A percentile compares a stretch with the other conserved stretches of the same genome.
Conservation (phyloP, 2,329 filamentous ascomycete species). For the Elsinoe australis region DNA sequence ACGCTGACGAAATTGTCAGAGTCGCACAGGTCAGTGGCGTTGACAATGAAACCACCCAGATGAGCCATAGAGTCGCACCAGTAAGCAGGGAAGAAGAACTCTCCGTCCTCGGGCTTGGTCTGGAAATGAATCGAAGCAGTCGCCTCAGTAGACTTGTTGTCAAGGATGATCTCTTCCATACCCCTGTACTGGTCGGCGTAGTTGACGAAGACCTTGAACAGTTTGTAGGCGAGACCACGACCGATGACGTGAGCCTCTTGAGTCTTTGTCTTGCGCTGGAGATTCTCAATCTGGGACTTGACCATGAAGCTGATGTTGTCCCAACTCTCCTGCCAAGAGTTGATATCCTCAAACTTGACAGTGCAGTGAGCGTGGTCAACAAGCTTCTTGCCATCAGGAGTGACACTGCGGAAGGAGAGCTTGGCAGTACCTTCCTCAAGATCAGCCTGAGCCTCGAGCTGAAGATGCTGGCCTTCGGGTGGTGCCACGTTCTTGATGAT, state of each 20-base stretch:
- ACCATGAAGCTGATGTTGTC: conserved; percentile 56
- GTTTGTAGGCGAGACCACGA: conserved; percentile 71
- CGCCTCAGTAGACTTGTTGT: conserved; percentile 49
- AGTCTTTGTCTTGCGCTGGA: conserved; percentile 57
- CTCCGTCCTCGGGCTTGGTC: conserved; percentile 46
- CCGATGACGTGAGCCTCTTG: conserved; percentile 66
- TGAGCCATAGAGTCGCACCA: conserved; percentile 53
- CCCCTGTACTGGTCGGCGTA: conserved; percentile 51
- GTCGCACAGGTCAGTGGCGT: conserved; percentile 51
- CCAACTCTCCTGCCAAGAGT: conserved; percentile 58
- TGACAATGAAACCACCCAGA: conserved; percentile 54
- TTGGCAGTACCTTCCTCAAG: conserved; percentile 48
- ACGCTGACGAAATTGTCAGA: conserved; percentile 54
- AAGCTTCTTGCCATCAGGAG: conserved; percentile 51
- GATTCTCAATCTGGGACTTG: conserved; percentile 52
- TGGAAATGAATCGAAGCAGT: conserved; percentile 49
- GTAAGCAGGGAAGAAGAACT: conserved; percentile 53
- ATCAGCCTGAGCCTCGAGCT: conserved; percentile 54
- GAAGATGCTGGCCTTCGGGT: conserved; percentile 50
- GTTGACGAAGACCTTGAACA: conserved; percentile 52
- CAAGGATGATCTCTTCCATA: conserved; percentile 52
- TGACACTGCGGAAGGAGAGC: conserved; percentile 50
- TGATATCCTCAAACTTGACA: conserved; percentile 53
- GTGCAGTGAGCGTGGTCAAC: conserved; percentile 56
- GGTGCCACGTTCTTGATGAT: conserved; percentile 49